Base-by-base conservation (phyloP, 768 basidiomycete species). In the Pisolithus orientalis region DNA sequence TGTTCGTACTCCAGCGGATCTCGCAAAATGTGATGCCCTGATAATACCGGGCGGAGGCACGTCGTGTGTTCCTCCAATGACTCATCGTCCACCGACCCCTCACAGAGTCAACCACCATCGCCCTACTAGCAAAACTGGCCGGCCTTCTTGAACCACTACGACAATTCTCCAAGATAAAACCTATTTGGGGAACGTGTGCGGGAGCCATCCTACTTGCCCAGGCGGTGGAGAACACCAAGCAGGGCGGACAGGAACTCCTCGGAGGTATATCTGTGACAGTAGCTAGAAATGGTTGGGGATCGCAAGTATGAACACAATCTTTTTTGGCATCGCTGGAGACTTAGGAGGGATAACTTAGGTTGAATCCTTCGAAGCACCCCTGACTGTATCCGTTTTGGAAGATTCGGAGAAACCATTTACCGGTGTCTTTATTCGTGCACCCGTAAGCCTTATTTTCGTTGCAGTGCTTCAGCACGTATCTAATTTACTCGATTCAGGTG, bases 141-240 rank as follows among this genome's bases (percentile, higher is more conserved):
- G 90, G 90, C 0, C 77, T 98, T 39, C 65, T 93, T 14, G 82
- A 87, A n/a, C 91, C 90, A 6, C 74, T 98, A 5, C 76, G 80
- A 37, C 75, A 80, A 37, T 94, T 94, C 57, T 74, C 84, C n/a
- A 73, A 73, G 57, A 65, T 62, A 1, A 91, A 87, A 63, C 84
- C 91, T 0, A 80, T 94, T 2, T 98, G 93, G 93, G 94, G 94
- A 3, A 96, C 93, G 0, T 98, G 94, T 68, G 94, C 94, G 0
- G 94, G 95, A 10, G 94, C 94, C 39, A 96, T 97, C 49, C 73
- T 97, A 17, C 79, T 97, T 44, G 80, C 93, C 2, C 76, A 85
- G 56, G 70, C 76, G 11, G 80, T 91, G 3, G 80, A 85, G 42
- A 85, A 87, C 42, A 80, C 84, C 3, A 93, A 92, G 73, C 85